Evolutionary conservation across 306 rosid genomes (phyloP).

Genomic region (Sicyos baderoa): DNA sequence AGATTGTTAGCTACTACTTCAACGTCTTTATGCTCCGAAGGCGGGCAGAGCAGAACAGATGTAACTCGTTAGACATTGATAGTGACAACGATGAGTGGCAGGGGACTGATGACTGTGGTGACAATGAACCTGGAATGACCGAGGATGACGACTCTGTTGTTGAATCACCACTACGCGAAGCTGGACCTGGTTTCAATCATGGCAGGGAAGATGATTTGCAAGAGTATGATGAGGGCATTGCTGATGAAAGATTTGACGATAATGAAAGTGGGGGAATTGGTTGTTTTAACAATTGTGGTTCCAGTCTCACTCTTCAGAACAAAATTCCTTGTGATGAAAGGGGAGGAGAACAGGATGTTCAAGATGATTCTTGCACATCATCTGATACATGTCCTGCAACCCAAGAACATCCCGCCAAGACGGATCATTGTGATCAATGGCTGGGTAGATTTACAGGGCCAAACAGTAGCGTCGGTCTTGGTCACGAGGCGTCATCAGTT

Average conservation of each 20-base stretch:
- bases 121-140: constrained; percentile 35
- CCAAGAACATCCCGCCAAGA: constrained; percentile 34
- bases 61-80: constrained; percentile 38
- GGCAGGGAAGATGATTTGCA: constrained; percentile 30
- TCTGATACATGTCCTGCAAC: constrained; percentile 32
- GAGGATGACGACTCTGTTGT: constrained; percentile 65
- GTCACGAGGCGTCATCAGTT: constrained; percentile 36
- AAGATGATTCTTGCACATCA: constrained; percentile 51
- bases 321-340: constrained; percentile 30
- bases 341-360: constrained; percentile 36
- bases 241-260: constrained; percentile 22
- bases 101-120: constrained; percentile 42
- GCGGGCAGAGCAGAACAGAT: constrained; percentile 77
- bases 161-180: constrained; percentile 45
- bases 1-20: constrained; percentile 80
- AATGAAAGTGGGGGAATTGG: constrained; percentile 17
- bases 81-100: constrained; percentile 92
- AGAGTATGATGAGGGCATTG: constrained; percentile 34
- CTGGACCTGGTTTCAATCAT: constrained; percentile 23
- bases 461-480: constrained; percentile 34
- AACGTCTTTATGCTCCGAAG: constrained; percentile 77
- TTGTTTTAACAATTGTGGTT: constrained; percentile 20
- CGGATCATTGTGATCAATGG: constrained; percentile 45
- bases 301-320: constrained; percentile 25
- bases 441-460: constrained; percentile 34